Conservation (phyloP, 345 rosid species). For the Citrus reticulata region DNA sequence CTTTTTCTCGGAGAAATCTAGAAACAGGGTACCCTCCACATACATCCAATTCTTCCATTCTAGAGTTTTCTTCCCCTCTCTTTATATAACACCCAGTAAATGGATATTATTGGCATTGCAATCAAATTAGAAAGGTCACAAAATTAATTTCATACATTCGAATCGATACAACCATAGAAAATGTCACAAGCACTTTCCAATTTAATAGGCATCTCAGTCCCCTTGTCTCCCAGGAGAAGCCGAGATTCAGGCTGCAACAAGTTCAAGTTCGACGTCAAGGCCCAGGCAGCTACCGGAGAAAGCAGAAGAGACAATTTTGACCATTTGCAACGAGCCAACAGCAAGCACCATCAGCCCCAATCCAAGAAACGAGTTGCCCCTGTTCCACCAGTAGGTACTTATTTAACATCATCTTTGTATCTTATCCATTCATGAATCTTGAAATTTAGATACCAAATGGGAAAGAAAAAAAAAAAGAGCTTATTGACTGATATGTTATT, state of each 20-base stretch:
- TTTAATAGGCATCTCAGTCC: constrained; percentile 13
- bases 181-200: constrained; percentile 36
- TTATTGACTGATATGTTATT: not conserved
- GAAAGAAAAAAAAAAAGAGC: no score
- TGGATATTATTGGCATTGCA: no score
- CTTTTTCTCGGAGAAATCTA: constrained; percentile 24
- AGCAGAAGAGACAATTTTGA: constrained; percentile 43
- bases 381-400: constrained; percentile 39
- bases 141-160: not conserved
- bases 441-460: not conserved
- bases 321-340: constrained; percentile 35
- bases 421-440: not conserved
- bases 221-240: no score
- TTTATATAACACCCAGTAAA: not conserved
- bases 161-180: not conserved
- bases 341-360: constrained; percentile 19
- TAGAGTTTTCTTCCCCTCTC: constrained; percentile 31
- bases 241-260: no score
- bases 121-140: no score
- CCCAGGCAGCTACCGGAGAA: constrained; percentile 16
- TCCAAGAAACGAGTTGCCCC: constrained; percentile 38
- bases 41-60: constrained; percentile 6
- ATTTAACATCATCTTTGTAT: not conserved
- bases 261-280: no score
- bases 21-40: not conserved